Evolutionary conservation across 768 basidiomycete genomes (phyloP).

Genomic region (Mycena vitilis): DNA sequence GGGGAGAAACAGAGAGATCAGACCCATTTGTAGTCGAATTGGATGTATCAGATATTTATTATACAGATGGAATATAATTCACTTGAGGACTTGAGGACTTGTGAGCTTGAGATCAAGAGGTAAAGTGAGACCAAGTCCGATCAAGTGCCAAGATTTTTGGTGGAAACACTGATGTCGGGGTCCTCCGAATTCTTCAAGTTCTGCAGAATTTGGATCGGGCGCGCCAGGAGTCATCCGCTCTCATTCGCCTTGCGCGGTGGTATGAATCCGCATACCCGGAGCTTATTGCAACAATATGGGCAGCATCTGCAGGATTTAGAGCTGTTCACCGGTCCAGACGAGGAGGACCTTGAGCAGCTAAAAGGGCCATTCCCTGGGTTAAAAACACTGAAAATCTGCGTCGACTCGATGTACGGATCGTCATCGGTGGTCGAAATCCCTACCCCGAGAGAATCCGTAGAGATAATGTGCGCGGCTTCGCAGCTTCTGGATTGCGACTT

Average conservation of each 20-base stretch:
- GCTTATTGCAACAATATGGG: not conserved
- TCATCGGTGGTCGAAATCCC: not conserved
- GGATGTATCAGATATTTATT: too few relatives aligned
- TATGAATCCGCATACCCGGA: not conserved
- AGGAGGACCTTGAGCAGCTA: not conserved
- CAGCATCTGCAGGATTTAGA: not conserved
- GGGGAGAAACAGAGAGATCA: too few relatives aligned
- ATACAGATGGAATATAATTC: too few relatives aligned
- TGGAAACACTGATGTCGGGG: too few relatives aligned
- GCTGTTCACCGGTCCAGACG: not conserved
- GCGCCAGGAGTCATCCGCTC: not conserved
- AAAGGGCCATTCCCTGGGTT: not conserved
- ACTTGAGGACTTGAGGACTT: too few relatives aligned
- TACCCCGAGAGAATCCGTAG: not conserved
- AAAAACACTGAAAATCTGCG: slow-evolving; percentile 3
- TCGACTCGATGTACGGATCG: not conserved
- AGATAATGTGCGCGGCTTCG: slow-evolving; percentile 16
- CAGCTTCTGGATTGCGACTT: slow-evolving; percentile 1
- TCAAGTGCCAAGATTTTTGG: too few relatives aligned
- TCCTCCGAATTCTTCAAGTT: not conserved
- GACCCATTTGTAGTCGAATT: too few relatives aligned
- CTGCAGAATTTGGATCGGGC: not conserved
- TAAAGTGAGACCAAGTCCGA: too few relatives aligned
- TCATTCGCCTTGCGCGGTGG: not conserved
- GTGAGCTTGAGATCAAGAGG: too few relatives aligned